phyloP scores from a whole-genome alignment of 106 monocot species.

The Dioscorea zingiberensis region DNA sequence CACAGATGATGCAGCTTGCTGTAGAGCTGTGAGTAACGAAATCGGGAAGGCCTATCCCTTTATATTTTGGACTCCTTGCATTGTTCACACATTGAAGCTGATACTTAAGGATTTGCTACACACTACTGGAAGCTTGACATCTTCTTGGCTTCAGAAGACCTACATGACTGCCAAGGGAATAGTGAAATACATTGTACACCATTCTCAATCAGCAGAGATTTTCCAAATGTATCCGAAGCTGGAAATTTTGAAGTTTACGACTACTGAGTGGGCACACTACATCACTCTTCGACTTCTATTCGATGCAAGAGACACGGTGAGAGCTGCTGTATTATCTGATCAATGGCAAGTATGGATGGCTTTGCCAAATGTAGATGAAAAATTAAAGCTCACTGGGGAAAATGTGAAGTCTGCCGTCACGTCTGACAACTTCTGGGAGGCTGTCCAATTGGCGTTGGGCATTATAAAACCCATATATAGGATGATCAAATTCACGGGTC shows the following conservation, averaged over 20 bases:
- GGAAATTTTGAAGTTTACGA: constrained; percentile 29
- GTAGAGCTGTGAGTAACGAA: constrained; percentile 30
- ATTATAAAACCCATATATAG: constrained; percentile 38
- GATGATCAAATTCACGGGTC: constrained; percentile 37
- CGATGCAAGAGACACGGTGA: constrained; percentile 33
- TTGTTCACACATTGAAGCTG: constrained; percentile 37
- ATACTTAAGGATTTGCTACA: constrained; percentile 34
- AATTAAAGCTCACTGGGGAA: constrained; percentile 19
- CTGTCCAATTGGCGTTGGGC: constrained; percentile 22
- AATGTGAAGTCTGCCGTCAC: constrained; percentile 20
- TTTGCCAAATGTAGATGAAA: constrained; percentile 24
- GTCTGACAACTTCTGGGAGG: constrained; percentile 44
- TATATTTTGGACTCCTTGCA: constrained; percentile 48
- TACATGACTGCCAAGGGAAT: constrained; percentile 29
- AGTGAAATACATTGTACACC: constrained; percentile 37
- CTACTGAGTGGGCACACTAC: constrained; percentile 19
- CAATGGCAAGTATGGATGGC: constrained; percentile 33
- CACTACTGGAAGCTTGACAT: not conserved
- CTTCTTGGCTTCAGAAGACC: constrained; percentile 32
- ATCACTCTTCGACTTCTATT: constrained; percentile 22
- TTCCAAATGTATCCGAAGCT: constrained; percentile 34
- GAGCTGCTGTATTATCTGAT: constrained; percentile 31
- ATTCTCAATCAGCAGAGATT: constrained; percentile 31
- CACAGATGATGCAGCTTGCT: constrained; percentile 29
- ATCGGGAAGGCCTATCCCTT: constrained; percentile 28